Conservation (phyloP, 2,329 filamentous ascomycete species). For the Metarhizium rileyi region DNA sequence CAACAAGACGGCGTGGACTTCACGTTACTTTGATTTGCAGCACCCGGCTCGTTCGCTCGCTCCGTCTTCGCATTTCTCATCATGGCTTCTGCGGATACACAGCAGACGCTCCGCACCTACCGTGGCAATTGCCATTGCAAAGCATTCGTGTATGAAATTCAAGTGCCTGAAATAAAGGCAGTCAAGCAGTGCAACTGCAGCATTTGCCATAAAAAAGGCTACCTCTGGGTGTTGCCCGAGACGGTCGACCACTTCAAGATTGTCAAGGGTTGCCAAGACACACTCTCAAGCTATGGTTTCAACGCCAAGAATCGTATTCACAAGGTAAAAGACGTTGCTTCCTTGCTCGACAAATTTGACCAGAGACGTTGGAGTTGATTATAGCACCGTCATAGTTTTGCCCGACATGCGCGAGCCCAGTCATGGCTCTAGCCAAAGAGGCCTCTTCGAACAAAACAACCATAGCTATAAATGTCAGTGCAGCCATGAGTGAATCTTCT, state of each 20-base stretch:
- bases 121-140: constrained; percentile 50
- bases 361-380: too few relatives aligned
- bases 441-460: background rate
- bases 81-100: constrained; percentile 2
- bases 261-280: constrained; percentile 33
- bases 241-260: constrained; percentile 27
- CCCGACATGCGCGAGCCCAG: constrained; percentile 35
- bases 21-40: too few relatives aligned
- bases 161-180: constrained; percentile 47
- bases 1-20: too few relatives aligned
- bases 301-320: constrained; percentile 27
- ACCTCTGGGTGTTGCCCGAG: constrained; percentile 27
- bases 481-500: background rate
- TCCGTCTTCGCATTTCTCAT: background rate
- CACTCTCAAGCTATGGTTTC: constrained; percentile 35
- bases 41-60: background rate
- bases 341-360: too few relatives aligned
- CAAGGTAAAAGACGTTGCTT: constrained; percentile 23
- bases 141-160: constrained; percentile 40
- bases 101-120: constrained; percentile 28
- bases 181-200: constrained; percentile 56
- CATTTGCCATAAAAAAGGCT: constrained; percentile 45
- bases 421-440: constrained; percentile 19
- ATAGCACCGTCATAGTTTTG: constrained; percentile 34
- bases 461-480: constrained; percentile 9